Conservation (phyloP, 2,329 filamentous ascomycete genomes). For the Mollisia scopiformis region DNA sequence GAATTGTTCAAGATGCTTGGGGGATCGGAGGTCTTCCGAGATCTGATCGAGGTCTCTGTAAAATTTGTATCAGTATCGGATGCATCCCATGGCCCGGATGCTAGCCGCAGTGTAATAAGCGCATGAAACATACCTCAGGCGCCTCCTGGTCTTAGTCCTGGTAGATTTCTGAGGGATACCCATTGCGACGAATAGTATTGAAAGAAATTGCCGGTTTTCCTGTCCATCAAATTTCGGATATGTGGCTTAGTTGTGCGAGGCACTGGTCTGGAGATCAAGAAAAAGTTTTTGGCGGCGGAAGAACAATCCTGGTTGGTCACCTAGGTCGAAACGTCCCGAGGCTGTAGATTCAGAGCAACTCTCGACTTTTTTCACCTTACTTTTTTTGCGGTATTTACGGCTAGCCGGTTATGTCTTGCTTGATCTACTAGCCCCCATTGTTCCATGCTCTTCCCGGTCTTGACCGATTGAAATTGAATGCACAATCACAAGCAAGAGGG, state of each 20-base stretch:
- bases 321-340: slow-evolving; percentile 15
- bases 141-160: slow-evolving; percentile 75
- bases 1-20: slow-evolving; percentile 80
- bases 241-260: slow-evolving; percentile 3
- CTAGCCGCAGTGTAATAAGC: background rate
- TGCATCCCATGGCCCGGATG: background rate
- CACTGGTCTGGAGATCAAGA: slow-evolving; percentile 15
- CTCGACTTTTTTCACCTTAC: background rate
- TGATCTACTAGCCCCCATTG: background rate
- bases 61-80: background rate
- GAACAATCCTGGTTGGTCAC: background rate
- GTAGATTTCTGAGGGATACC: slow-evolving; percentile 68
- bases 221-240: slow-evolving; percentile 5
- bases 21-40: slow-evolving; percentile 76
- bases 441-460: background rate
- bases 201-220: background rate
- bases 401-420: background rate
- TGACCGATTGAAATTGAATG: background rate
- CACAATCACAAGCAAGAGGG: background rate
- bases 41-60: slow-evolving; percentile 90
- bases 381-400: slow-evolving; percentile 6
- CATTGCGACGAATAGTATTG: slow-evolving; percentile 43
- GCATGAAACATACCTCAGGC: slow-evolving; percentile 63
- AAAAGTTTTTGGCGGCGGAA: slow-evolving; percentile 1
- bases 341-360: slow-evolving; percentile 4